Evolutionary conservation across 192 early-diverging fungal genomes (phyloP), one percentile per base, ranked within the genome.

Genomic region (Umbelopsis sp.): DNA sequence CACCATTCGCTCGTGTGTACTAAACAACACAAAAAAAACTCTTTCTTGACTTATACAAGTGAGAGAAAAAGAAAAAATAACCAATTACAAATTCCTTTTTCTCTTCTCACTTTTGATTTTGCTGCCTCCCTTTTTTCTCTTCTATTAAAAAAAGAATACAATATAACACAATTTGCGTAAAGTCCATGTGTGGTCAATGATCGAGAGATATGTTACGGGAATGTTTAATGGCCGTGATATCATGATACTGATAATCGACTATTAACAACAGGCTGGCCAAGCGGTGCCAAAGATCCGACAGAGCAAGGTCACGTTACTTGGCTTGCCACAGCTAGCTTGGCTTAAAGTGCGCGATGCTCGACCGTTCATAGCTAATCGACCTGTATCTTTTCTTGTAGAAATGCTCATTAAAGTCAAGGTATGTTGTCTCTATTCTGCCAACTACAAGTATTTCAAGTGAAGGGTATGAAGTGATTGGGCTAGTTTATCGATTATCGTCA

Each of bases 381-480:
- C 37, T 41, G 37, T 27, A 10, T 52, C 20, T 3, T 52, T 52
- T 52, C 27, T 52, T 52, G 51, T 21, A 25, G 80, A 75, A 66
- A 92, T 92, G 90, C 86, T 92, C 51, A 89, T 92, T 70, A 92
- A 92, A 83, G 89, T 92, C 67, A 92, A 90, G 88, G 90, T 91
- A 81, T 30, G 33, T 25, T 58, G 3, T 15, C 2, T 13, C 2
- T 3, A n/a, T 33, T 61, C 18, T 16, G 4, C 25, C 15, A 37
- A 7, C 30, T 13, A 4, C 37, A 10, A 9, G 37, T 41, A 6
- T 10, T 9, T 41, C 37, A 41, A 6, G 37, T 41, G 2, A 6
- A 41, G 37, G 10, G 10, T 1, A 41, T 41, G 5, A 1, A 10
- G 37, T 10, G 8, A 25, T 52, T 25, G 51, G n/a, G 3, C 21